Percentiles rank a stretch among this genome's conserved stretches.
phyloP scores from a whole-genome alignment of 352 stramenopile genomes.

The Elongisporangium prolatum region DNA sequence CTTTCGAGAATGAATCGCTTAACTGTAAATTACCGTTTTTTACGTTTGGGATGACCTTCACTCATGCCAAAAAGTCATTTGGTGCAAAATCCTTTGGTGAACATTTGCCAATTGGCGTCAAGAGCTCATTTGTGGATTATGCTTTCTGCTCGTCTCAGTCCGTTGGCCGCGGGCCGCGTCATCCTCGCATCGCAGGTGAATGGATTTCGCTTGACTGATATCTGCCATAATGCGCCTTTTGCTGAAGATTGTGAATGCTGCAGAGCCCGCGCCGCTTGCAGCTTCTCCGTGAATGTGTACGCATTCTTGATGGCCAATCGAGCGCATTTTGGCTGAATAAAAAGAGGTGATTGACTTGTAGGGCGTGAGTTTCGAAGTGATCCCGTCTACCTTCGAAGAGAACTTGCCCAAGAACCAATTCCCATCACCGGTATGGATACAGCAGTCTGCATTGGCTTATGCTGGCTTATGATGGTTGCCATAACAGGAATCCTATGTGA shows the following conservation, averaged over 20 bases:
- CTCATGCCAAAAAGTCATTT: background rate
- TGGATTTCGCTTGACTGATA: background rate
- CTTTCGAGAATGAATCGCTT: background rate
- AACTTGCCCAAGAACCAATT: constrained; percentile 74
- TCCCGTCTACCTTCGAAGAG: constrained; percentile 80
- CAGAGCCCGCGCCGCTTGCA: constrained; percentile 73
- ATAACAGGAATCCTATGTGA: constrained; percentile 57
- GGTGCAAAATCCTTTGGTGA: background rate
- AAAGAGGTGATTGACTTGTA: constrained; percentile 11
- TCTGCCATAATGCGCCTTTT: background rate
- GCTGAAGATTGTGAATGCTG: background rate
- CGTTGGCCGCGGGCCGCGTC: constrained; percentile 46
- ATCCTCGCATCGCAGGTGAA: constrained; percentile 66
- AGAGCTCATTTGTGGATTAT: constrained; percentile 15
- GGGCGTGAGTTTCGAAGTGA: constrained; percentile 71
- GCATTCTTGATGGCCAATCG: background rate
- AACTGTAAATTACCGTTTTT: background rate
- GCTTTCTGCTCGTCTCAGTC: constrained; percentile 40
- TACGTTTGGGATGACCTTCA: background rate
- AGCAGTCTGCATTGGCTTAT: background rate
- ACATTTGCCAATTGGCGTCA: background rate
- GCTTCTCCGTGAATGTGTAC: constrained; percentile 66
- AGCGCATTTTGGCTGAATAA: background rate
- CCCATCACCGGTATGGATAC: constrained; percentile 21
- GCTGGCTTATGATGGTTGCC: background rate